These are phyloP conservation scores for Phlebopus sp. DNA, from an alignment of 1,284 basidiomycete species.

Conservation along the genomic window DNA sequence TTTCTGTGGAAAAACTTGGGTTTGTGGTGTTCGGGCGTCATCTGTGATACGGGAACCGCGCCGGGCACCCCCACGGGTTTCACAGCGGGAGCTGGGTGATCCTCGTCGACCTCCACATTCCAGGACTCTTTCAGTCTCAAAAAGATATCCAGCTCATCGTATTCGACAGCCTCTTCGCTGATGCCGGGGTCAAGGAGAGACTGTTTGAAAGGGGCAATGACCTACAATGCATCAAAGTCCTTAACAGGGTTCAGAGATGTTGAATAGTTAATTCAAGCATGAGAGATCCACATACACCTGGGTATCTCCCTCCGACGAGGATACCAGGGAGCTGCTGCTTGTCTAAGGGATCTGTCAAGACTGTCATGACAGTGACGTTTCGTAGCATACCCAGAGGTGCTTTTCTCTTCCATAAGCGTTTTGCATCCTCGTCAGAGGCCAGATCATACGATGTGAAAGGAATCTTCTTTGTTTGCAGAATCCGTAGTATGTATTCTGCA, in stretches of 20 bases:
- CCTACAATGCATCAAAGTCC: conserved; percentile 59
- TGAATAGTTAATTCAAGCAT: not conserved
- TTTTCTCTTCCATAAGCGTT: conserved; percentile 75
- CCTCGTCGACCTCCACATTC: conserved; percentile 57
- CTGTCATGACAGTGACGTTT: conserved; percentile 5
- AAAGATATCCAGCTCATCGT: conserved; percentile 64
- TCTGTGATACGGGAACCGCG: conserved; percentile 66
- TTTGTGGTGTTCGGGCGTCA: conserved; percentile 72
- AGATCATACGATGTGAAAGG: conserved; percentile 77
- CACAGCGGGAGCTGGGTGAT: conserved; percentile 43
- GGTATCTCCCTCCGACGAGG: conserved; percentile 66
- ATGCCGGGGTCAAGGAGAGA: conserved; percentile 8
- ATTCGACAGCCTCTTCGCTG: conserved; percentile 81
- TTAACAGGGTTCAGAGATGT: conserved; percentile 24
- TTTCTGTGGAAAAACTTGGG: conserved; percentile 52
- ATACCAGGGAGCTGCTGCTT: conserved; percentile 80
- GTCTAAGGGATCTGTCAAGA: conserved; percentile 40
- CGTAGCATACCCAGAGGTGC: conserved; percentile 56
- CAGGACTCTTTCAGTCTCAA: conserved; percentile 69
- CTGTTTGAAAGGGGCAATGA: conserved; percentile 6
- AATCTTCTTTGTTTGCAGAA: conserved; percentile 79
- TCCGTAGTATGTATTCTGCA: conserved; percentile 69
- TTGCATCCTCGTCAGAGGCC: conserved; percentile 77
- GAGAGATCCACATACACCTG: conserved; percentile 41
- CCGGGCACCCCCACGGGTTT: conserved; percentile 77